A percentile compares a stretch with the other conserved stretches of the same genome.
Conservation (phyloP, 176 grass and related monocot genomes). For the Carex myosuroides region DNA sequence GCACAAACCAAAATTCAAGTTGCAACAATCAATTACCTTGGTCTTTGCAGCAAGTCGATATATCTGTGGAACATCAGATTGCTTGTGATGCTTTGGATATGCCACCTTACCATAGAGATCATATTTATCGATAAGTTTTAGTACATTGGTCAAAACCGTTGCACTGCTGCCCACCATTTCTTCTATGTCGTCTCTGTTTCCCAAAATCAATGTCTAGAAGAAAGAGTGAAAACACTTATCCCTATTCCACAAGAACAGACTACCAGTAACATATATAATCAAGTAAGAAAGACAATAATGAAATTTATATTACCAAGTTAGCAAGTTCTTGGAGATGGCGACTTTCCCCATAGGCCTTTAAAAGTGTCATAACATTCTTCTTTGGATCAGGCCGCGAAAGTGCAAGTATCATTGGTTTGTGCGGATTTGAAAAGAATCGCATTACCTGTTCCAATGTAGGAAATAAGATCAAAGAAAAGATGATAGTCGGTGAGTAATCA, state of each 20-base stretch:
- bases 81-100: constrained; percentile 94
- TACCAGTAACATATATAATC: background rate
- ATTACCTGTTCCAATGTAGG: constrained; percentile 36
- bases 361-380: constrained; percentile 92
- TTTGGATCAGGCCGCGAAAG: constrained; percentile 87
- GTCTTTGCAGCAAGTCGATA: constrained; percentile 88
- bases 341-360: constrained; percentile 92
- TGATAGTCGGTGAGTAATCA: background rate
- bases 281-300: background rate
- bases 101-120: constrained; percentile 92
- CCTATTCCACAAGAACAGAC: background rate
- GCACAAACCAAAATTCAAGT: background rate
- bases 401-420: constrained; percentile 97
- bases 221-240: background rate
- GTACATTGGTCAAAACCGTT: constrained; percentile 56
- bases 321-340: constrained; percentile 71
- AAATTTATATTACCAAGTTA: constrained; percentile 40
- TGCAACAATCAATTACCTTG: constrained; percentile 37
- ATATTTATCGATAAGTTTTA: constrained; percentile 82
- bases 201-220: constrained; percentile 74
- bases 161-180: constrained; percentile 62
- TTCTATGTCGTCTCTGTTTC: constrained; percentile 93
- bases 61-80: constrained; percentile 77
- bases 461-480: background rate
- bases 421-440: constrained; percentile 84